Evolutionary conservation across 2,329 filamentous ascomycete genomes (phyloP).

Genomic region (Ophiostoma piceae): DNA sequence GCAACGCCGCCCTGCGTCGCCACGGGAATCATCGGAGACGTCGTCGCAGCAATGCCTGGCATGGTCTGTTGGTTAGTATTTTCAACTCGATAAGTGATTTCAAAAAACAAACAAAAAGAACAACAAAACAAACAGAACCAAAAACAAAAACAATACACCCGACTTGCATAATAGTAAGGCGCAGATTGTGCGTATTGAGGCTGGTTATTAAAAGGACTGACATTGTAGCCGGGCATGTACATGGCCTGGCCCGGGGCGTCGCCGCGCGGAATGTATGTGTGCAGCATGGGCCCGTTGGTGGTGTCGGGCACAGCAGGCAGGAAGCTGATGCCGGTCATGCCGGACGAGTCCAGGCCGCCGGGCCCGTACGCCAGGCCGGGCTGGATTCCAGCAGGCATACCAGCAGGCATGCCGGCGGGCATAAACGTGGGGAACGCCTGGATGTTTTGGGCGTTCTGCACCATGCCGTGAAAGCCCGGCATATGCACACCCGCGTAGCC

Average conservation of each 20-base stretch:
- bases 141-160: background rate
- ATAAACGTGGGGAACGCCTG: conserved; percentile 22
- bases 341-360: conserved; percentile 21
- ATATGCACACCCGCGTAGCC: conserved; percentile 23
- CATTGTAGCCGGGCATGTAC: conserved; percentile 23
- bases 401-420: conserved; percentile 4
- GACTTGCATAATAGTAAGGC: conserved; percentile 21
- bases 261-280: conserved; percentile 52
- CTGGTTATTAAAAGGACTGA: conserved; percentile 21
- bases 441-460: background rate
- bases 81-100: too few species aligned
- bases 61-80: background rate
- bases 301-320: conserved; percentile 57
- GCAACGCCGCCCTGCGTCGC: conserved; percentile 19
- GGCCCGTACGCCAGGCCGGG: background rate
- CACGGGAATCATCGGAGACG: conserved; percentile 25
- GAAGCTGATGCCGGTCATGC: conserved; percentile 44
- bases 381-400: background rate
- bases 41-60: conserved; percentile 23
- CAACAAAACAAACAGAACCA: background rate
- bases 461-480: conserved; percentile 19
- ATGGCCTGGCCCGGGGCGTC: conserved; percentile 34
- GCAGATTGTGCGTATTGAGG: background rate
- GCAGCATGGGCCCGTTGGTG: conserved; percentile 49
- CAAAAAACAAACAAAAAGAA: background rate